Conservation (phyloP, 2,329 filamentous ascomycete species). For the Fusarium solani-melongenae region DNA sequence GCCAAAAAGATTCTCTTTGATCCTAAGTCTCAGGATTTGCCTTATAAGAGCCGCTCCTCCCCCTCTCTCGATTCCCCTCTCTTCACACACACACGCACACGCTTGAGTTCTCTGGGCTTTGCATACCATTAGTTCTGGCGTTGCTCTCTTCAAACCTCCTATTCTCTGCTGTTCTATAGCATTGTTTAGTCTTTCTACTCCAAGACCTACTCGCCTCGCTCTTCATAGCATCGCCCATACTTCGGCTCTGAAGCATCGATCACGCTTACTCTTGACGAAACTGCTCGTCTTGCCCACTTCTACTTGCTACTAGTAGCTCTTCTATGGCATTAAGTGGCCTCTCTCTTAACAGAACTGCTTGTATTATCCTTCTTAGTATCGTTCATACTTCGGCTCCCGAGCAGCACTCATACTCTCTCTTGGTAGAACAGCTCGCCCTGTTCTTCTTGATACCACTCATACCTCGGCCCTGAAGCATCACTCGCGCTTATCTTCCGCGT, state of each 20-base stretch:
- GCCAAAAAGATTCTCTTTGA: neutral
- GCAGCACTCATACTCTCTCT: neutral
- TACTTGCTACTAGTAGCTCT: neutral
- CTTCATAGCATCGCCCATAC: neutral
- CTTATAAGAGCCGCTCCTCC: neutral
- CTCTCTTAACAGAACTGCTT: neutral
- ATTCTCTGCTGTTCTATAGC: neutral
- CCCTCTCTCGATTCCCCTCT: neutral
- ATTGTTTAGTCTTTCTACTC: neutral
- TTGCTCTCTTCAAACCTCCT: rapidly evolving
- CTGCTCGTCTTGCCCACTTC: neutral
- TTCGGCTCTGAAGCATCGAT: neutral
- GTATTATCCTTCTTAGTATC: neutral
- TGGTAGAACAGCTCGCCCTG: neutral
- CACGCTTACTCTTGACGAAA: neutral
- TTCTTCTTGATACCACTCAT: neutral
- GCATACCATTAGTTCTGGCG: neutral
- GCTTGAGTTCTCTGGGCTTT: neutral
- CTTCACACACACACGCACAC: neutral
- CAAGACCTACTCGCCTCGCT: neutral
- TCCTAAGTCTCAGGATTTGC: neutral
- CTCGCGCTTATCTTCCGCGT: too few relatives aligned
- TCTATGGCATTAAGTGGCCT: neutral
- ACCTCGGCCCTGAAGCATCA: neutral
- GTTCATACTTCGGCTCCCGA: neutral